These are phyloP conservation scores for Thecamonas trahens DNA, from an alignment of 78 protist genomes.

Conservation along the genomic window DNA sequence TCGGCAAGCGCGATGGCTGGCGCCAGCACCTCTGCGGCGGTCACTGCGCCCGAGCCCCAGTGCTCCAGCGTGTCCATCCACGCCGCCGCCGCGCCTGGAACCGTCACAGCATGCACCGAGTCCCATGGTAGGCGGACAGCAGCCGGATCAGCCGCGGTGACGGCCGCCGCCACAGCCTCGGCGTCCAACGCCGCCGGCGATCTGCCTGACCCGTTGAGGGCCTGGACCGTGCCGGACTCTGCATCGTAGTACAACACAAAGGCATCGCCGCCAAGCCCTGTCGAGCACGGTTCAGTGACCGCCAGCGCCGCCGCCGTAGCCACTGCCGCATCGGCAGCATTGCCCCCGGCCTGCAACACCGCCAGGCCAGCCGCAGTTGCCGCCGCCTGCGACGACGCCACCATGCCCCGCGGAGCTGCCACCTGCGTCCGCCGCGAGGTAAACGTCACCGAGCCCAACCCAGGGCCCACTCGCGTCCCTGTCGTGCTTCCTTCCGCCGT, in stretches of 20 bases:
- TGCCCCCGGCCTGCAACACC: conserved; percentile 55
- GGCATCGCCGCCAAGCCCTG: conserved; percentile 82
- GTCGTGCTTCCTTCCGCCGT: no score
- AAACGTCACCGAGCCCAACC: no score
- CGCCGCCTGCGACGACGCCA: conserved; percentile 12
- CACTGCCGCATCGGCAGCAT: conserved; percentile 79
- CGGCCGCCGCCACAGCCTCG: background rate
- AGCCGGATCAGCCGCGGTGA: no score
- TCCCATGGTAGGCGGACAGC: background rate
- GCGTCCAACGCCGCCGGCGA: conserved; percentile 31
- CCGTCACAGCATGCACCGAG: conserved; percentile 21
- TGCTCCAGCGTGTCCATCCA: conserved; percentile 62
- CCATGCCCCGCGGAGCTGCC: no score
- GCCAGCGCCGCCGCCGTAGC: conserved; percentile 59
- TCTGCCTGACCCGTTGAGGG: conserved; percentile 71
- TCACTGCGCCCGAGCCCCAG: conserved; percentile 38
- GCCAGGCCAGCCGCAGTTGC: conserved; percentile 13
- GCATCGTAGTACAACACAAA: conserved; percentile 46
- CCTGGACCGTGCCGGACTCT: conserved; percentile 13
- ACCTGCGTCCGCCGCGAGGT: no score
- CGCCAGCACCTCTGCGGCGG: conserved; percentile 22
- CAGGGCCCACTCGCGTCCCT: no score
- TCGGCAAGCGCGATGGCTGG: conserved; percentile 64
- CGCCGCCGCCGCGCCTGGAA: conserved; percentile 69
- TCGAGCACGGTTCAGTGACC: conserved; percentile 48